Percentiles rank a stretch among this genome's conserved stretches.
phyloP scores from a whole-genome alignment of 2,329 filamentous ascomycete genomes.

The Phyllosticta citriasiana region DNA sequence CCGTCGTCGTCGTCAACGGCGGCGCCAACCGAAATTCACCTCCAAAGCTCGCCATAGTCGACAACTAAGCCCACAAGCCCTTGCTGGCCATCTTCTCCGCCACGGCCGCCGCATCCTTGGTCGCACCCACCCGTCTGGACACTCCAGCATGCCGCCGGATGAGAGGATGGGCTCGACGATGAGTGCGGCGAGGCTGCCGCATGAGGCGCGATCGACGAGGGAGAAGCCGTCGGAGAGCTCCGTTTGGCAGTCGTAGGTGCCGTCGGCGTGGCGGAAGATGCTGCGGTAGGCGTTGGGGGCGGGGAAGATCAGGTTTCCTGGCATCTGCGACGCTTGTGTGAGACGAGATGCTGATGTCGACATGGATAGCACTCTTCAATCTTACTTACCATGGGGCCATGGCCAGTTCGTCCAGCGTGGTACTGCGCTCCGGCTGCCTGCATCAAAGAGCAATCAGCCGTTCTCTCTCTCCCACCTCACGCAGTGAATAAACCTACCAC shows the following conservation, averaged over 20 bases:
- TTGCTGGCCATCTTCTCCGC: slow-evolving; percentile 40
- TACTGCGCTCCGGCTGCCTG: slow-evolving; percentile 43
- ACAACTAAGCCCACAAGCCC: slow-evolving; percentile 49
- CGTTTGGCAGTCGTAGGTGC: slow-evolving; percentile 54
- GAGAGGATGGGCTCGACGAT: slow-evolving; percentile 53
- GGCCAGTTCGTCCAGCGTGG: slow-evolving; percentile 40
- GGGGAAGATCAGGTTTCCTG: slow-evolving; percentile 49
- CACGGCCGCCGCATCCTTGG: slow-evolving; percentile 40
- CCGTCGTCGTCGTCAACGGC: slow-evolving; percentile 48
- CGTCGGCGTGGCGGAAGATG: slow-evolving; percentile 48
- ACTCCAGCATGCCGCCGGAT: slow-evolving; percentile 49
- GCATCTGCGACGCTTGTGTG: slow-evolving; percentile 27
- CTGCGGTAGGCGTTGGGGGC: slow-evolving; percentile 53
- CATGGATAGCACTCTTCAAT: background rate
- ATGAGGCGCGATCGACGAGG: slow-evolving; percentile 49
- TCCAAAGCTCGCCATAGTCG: slow-evolving; percentile 44
- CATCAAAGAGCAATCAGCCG: background rate
- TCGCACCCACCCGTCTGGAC: slow-evolving; percentile 48
- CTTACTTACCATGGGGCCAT: slow-evolving; percentile 26
- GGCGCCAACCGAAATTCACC: slow-evolving; percentile 52
- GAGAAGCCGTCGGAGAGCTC: slow-evolving; percentile 54
- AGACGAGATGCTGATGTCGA: background rate
- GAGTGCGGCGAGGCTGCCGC: slow-evolving; percentile 52
- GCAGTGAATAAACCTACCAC: slow-evolving; percentile 16
- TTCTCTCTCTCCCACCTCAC: too few species aligned